A percentile compares a stretch with the other conserved stretches of the same genome.
Evolutionary conservation across 306 rosid species (phyloP).

Genomic region (Glycine soja): DNA sequence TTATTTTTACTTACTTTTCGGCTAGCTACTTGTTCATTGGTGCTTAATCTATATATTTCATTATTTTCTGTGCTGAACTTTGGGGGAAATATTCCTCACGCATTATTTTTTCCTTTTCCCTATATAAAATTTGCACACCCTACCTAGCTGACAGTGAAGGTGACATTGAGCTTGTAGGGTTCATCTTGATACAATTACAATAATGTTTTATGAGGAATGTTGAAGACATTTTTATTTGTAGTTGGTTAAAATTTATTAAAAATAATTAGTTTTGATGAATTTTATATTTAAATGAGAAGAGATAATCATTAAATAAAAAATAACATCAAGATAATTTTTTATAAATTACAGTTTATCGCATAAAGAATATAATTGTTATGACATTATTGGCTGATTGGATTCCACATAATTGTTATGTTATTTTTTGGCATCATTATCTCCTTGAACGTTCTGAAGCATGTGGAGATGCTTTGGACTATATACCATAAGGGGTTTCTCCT

Average conservation of each 20-base stretch:
- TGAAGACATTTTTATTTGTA: no score
- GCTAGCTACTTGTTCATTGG: slow-evolving; percentile 26
- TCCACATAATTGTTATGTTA: slow-evolving; percentile 7
- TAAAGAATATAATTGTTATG: no score
- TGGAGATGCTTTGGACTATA: slow-evolving; percentile 32
- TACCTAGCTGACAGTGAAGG: slow-evolving; percentile 2
- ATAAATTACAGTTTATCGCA: no score
- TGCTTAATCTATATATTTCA: slow-evolving; percentile 11
- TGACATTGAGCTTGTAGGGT: not conserved
- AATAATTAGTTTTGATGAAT: no score
- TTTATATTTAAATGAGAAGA: no score
- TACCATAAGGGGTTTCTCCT: slow-evolving; percentile 16
- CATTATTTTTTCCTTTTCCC: not conserved
- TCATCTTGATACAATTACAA: slow-evolving; percentile 29
- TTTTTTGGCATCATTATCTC: slow-evolving; percentile 20
- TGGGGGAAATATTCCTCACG: slow-evolving; percentile 31
- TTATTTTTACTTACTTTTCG: slow-evolving; percentile 1
- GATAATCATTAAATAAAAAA: no score
- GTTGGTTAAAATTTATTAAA: no score
- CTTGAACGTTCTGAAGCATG: slow-evolving; percentile 33
- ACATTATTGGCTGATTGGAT: not conserved
- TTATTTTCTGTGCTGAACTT: slow-evolving; percentile 36
- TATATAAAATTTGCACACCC: not conserved
- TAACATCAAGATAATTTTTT: no score
- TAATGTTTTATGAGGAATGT: not conserved